These are phyloP conservation scores for Deinandra increscens DNA, from an alignment of 129 eudicot genomes.

Conservation along the genomic window DNA sequence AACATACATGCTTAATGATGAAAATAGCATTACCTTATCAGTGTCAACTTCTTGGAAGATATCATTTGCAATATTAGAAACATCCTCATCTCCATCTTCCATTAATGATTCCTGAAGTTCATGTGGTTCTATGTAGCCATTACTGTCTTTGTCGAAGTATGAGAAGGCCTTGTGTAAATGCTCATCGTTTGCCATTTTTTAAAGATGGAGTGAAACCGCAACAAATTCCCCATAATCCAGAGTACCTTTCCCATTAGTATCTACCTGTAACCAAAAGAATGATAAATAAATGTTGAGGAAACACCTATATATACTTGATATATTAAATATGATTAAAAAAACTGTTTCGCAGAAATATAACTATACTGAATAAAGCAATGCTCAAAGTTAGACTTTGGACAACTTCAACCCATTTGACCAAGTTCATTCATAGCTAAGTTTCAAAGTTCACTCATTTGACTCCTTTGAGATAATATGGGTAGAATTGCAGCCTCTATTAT, in stretches of 20 bases:
- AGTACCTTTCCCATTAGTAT: conserved; percentile 71
- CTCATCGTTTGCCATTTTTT: conserved; percentile 77
- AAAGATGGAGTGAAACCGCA: conserved; percentile 77
- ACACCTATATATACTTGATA: background rate
- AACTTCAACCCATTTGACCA: too few relatives aligned
- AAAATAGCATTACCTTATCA: conserved; percentile 83
- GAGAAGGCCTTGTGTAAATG: conserved; percentile 87
- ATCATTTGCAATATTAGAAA: conserved; percentile 66
- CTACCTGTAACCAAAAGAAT: conserved; percentile 51
- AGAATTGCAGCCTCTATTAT: too few relatives aligned
- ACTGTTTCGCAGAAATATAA: too few relatives aligned
- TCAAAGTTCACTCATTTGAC: background rate
- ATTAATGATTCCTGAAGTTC: conserved; percentile 72
- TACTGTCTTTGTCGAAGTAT: conserved; percentile 73
- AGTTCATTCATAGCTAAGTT: background rate
- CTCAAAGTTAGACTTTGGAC: too few relatives aligned
- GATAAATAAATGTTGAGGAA: background rate
- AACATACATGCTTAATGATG: too few relatives aligned
- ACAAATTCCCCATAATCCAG: conserved; percentile 78
- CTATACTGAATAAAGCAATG: too few relatives aligned
- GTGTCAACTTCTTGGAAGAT: conserved; percentile 93
- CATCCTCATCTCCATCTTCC: conserved; percentile 81
- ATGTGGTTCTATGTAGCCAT: conserved; percentile 74
- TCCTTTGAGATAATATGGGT: too few relatives aligned
- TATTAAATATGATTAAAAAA: too few relatives aligned